A percentile compares a stretch with the other conserved stretches of the same genome.
Evolutionary conservation across 2,329 filamentous ascomycete genomes (phyloP).

Genomic region (Penicillium sp.): DNA sequence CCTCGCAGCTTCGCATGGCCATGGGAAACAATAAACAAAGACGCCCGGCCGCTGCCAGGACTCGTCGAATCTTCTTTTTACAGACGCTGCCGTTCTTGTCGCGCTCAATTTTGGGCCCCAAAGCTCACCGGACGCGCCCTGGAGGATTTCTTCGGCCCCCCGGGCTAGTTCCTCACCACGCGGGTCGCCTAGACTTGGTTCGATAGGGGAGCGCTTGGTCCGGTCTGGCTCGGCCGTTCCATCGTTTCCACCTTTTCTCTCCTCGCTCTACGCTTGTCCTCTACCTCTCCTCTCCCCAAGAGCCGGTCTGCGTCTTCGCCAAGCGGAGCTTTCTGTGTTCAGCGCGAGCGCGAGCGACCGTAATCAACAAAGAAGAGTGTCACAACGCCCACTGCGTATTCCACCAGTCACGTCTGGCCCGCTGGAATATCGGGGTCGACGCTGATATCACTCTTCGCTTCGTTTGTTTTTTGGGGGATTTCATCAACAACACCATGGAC

Average conservation of each 20-base stretch:
- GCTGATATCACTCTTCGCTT: conserved; percentile 7
- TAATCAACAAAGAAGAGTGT: too few relatives aligned
- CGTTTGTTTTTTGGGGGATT: conserved; percentile 2
- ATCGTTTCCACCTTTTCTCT: conserved; percentile 14
- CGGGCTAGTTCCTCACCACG: conserved; percentile 20
- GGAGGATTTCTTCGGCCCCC: conserved; percentile 8
- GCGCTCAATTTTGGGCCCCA: too few relatives aligned
- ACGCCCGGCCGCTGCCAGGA: too few relatives aligned
- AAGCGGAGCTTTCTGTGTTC: not conserved
- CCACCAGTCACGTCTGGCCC: conserved; percentile 9
- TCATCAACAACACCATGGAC: conserved; percentile 19
- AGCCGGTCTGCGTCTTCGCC: conserved; percentile 1
- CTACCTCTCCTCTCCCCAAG: conserved; percentile 1
- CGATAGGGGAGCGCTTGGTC: conserved; percentile 22
- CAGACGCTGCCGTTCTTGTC: too few relatives aligned
- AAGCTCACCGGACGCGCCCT: too few relatives aligned
- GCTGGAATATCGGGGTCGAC: conserved; percentile 8
- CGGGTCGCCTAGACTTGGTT: conserved; percentile 25
- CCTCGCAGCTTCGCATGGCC: not conserved
- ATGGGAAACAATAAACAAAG: too few relatives aligned
- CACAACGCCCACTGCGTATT: conserved; percentile 10
- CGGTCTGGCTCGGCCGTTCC: conserved; percentile 19
- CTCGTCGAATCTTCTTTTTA: too few relatives aligned
- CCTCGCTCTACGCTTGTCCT: conserved; percentile 5
- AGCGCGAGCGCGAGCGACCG: too few relatives aligned